Base-by-base conservation (phyloP, 257 asterid genomes). In the Forsythia viridissima region DNA sequence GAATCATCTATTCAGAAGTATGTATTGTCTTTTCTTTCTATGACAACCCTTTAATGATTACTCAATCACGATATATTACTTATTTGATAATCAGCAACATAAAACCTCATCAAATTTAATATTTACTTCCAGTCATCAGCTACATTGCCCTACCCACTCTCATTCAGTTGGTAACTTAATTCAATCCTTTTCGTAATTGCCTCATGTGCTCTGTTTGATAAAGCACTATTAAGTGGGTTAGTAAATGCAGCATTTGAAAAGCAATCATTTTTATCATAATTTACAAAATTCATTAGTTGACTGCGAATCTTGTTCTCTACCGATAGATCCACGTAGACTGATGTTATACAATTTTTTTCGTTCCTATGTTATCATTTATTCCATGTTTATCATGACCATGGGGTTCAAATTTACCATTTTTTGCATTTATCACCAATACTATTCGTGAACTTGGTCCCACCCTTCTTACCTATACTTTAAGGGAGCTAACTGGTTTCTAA, bases 1-100 rank as follows among this genome's bases (percentile, higher is more conserved):
- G 88, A 96, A 93, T 80, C 99, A 96, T 85, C 81, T 96, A 72
- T 92, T 96, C 76, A 86, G 98, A 89, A 90, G 99, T 93, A 91
- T 21, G 97, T 82, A 41, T 52, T 44, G 38, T 39, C 8, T 37
- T 18, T 6, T 65, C 43, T 5, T 24, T 4, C 0, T 41, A 65
- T 46, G 20, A 43, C 15, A 63, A 18, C 24, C 63, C 21, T 43
- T 80, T 8, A 37, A 43, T 68, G 24, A 42, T n/a, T 51, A 77
- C 70, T n/a, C 39, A 36, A 46, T 46, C 15, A 18, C 13, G 15
- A 11, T 36, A 6, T n/a, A 18, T 30, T 43, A 74, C 55, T 75
- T 41, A 52, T 40, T 39, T 48, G 67, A 48, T 75, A 63, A 11
- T 46, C 52, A 46, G 18, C 52, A 5, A 52, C 9, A 52, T 15